Evolutionary conservation across 768 basidiomycete species (phyloP), one percentile per base, ranked within the genome.

Genomic region (Pholiota molesta): DNA sequence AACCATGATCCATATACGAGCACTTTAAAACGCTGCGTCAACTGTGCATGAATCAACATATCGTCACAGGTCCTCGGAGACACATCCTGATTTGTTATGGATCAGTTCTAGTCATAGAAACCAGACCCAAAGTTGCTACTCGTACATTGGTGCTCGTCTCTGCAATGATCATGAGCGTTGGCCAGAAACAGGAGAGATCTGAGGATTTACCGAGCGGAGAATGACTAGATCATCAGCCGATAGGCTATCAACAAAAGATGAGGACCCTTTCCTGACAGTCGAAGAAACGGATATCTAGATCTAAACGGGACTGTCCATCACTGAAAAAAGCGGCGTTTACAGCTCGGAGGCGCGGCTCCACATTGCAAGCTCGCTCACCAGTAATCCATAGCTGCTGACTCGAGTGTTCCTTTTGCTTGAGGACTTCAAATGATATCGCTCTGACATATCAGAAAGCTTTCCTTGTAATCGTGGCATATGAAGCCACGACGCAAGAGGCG

Each of bases 111-210:
- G 62, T 70, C 69, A 70, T 67, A 63, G 64, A 67, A 61, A 66
- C 65, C 65, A 60, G 63, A 6, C 39, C 58, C 59, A 58, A 64
- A 66, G 54, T 47, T 63, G 61, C 61, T 53, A 62, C 57, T 59
- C 57, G 56, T 28, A 64, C 61, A 60, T 62, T 61, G 59, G 53
- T 55, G 62, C 62, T 44, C 61, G 65, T 65, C 60, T 60, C 56
- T 62, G 59, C 64, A 66, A 67, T 64, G 65, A 68, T 67, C 66
- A 62, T 68, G 69, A 68, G 69, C 69, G 69, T 70, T 63, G 64
- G 64, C 64, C 63, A 67, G 67, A 70, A 70, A 70, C 69, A 67
- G 61, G 62, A 66, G 66, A 68, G 65, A 67, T 68, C 65, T 62
- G 52, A 55, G 60, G 62, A 62, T 59, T 62, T 64, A 61, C 37